These are phyloP conservation scores for Colletotrichum musae DNA, from an alignment of 2,329 filamentous ascomycete genomes.

Conservation along the genomic window DNA sequence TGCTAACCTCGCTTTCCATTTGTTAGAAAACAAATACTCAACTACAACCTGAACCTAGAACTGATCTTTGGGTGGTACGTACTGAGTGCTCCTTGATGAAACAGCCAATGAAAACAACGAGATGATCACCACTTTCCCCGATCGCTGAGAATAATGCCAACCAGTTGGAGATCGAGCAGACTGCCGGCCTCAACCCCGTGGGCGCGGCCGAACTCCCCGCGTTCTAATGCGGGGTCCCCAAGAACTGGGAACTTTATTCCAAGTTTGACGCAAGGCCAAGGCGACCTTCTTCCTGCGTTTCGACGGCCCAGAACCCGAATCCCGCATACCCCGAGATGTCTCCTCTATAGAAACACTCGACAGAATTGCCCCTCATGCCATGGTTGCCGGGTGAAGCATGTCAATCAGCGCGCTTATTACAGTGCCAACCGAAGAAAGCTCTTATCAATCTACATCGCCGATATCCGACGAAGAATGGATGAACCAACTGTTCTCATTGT, in stretches of 20 bases:
- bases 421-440: neutral
- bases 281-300: neutral
- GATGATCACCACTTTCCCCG: neutral
- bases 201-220: neutral
- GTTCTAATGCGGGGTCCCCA: neutral
- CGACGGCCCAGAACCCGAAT: neutral
- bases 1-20: no score
- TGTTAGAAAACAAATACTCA: no score
- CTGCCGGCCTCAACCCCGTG: neutral
- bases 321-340: slow-evolving; percentile 1
- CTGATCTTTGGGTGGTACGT: neutral
- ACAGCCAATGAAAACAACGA: neutral
- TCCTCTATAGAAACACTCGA: neutral
- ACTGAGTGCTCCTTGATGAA: neutral
- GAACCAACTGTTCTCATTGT: slow-evolving; percentile 55
- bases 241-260: neutral
- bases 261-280: neutral
- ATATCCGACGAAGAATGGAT: slow-evolving; percentile 6
- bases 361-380: no score
- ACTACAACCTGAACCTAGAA: no score
- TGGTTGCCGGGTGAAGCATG: neutral
- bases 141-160: neutral
- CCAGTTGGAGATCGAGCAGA: neutral
- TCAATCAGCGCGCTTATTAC: neutral
- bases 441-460: neutral